phyloP scores from a whole-genome alignment of 257 asterid genomes.

The Solanum clarkiae region DNA sequence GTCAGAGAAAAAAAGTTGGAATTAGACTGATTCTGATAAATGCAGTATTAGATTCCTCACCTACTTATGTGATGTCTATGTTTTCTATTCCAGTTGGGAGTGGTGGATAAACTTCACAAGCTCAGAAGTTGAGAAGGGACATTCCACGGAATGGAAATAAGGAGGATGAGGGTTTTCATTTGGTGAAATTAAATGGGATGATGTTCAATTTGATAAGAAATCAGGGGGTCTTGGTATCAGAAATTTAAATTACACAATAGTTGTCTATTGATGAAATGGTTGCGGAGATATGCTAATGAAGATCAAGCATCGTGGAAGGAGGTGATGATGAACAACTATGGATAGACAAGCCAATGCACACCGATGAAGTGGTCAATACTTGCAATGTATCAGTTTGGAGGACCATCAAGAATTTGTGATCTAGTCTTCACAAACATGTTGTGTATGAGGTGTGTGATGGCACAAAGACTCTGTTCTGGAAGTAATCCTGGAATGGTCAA shows the following conservation, averaged over 20 bases:
- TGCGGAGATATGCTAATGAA: background rate
- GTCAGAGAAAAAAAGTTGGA: background rate
- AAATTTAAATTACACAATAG: background rate
- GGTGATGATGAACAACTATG: background rate
- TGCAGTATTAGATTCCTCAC: background rate
- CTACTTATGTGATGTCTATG: background rate
- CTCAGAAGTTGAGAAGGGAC: background rate
- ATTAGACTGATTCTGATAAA: background rate
- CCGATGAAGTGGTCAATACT: background rate
- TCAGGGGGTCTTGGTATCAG: background rate
- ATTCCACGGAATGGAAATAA: background rate
- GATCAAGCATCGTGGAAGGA: background rate
- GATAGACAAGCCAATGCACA: background rate
- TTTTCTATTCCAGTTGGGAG: background rate
- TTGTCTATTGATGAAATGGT: background rate
- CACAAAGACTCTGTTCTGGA: background rate
- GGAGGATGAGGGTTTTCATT: background rate
- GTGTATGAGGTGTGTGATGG: background rate
- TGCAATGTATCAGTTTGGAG: background rate
- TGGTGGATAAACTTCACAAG: background rate
- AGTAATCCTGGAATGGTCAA: background rate
- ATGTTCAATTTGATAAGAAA: background rate
- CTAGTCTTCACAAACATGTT: background rate
- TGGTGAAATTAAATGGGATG: background rate
- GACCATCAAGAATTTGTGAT: background rate